phyloP scores from a whole-genome alignment of 2,329 filamentous ascomycete genomes.

The Claviceps sp. region DNA sequence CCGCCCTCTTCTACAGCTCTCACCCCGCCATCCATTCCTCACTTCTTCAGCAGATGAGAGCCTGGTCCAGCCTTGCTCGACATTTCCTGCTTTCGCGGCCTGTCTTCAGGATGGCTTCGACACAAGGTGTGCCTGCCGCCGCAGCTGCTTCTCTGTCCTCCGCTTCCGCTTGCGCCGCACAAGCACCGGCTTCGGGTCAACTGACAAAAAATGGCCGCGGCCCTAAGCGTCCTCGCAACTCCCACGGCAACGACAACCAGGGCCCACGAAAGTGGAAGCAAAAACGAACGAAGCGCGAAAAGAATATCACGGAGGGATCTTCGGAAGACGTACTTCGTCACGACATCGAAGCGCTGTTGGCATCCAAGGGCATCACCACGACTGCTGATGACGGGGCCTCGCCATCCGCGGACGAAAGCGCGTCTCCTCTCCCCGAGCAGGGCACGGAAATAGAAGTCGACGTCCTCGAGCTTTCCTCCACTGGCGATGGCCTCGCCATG shows the following conservation, averaged over 20 bases:
- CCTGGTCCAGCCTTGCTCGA: slow-evolving; percentile 2
- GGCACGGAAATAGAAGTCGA: slow-evolving; percentile 70
- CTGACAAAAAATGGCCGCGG: slow-evolving; percentile 1
- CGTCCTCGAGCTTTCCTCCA: slow-evolving; percentile 75
- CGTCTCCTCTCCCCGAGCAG: slow-evolving; percentile 42
- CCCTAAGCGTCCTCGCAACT: slow-evolving; percentile 2
- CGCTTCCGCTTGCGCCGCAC: not conserved
- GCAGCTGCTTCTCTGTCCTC: not conserved
- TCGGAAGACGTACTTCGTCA: slow-evolving; percentile 52
- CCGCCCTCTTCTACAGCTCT: not conserved
- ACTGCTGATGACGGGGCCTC: not conserved
- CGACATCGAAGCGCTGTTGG: slow-evolving; percentile 46
- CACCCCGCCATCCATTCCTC: not conserved
- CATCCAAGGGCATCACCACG: slow-evolving; percentile 20
- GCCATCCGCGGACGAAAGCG: slow-evolving; percentile 11
- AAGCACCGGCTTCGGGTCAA: not conserved
- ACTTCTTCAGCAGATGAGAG: slow-evolving; percentile 7
- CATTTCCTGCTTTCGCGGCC: not conserved
- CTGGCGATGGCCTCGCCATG: slow-evolving; percentile 76
- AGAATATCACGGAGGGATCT: slow-evolving; percentile 47
- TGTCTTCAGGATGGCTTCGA: slow-evolving; percentile 7
- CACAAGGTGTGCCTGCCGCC: slow-evolving; percentile 1
- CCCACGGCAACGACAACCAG: not conserved
- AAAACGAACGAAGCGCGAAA: slow-evolving; percentile 44
- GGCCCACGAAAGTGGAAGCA: slow-evolving; percentile 18